Conservation (phyloP, 176 grass and related monocot genomes). For the Elaeis guineensis region DNA sequence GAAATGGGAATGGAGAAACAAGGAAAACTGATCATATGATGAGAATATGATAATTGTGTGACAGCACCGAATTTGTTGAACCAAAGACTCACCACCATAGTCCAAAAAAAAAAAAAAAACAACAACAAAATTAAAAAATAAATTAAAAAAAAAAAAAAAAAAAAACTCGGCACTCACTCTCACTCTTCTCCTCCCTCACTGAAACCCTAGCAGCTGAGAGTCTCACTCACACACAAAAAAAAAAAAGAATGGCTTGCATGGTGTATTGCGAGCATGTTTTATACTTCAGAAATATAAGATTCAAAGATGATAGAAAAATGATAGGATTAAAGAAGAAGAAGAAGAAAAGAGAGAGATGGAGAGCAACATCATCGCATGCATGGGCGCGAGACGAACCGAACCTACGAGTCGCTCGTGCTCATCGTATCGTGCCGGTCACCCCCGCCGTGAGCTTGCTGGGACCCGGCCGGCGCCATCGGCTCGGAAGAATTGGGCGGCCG, state of each 20-base stretch:
- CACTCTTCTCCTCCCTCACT: not conserved
- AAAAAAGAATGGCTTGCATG: conserved; percentile 1
- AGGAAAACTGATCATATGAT: too few species aligned
- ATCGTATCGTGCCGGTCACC: conserved; percentile 75
- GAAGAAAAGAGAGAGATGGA: conserved; percentile 47
- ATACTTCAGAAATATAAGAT: conserved; percentile 1
- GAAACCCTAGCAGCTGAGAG: conserved; percentile 7
- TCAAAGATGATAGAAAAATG: conserved; percentile 25
- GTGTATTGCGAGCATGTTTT: not conserved
- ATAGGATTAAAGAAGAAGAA: conserved; percentile 55
- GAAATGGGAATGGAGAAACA: too few species aligned
- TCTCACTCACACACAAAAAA: not conserved
- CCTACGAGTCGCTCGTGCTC: conserved; percentile 88
- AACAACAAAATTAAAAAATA: not conserved
- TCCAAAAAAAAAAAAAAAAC: not conserved
- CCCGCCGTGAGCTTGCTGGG: conserved; percentile 36
- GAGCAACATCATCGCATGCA: conserved; percentile 26
- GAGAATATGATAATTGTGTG: not conserved
- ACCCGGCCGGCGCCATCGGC: conserved; percentile 19
- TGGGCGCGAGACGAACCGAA: conserved; percentile 3
- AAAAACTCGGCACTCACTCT: not conserved
- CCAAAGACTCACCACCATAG: not conserved
- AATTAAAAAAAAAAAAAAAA: not conserved
- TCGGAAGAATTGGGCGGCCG: conserved; percentile 45
- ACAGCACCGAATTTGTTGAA: not conserved